Evolutionary conservation across 306 rosid genomes (phyloP).

Genomic region (Quercus variabilis): DNA sequence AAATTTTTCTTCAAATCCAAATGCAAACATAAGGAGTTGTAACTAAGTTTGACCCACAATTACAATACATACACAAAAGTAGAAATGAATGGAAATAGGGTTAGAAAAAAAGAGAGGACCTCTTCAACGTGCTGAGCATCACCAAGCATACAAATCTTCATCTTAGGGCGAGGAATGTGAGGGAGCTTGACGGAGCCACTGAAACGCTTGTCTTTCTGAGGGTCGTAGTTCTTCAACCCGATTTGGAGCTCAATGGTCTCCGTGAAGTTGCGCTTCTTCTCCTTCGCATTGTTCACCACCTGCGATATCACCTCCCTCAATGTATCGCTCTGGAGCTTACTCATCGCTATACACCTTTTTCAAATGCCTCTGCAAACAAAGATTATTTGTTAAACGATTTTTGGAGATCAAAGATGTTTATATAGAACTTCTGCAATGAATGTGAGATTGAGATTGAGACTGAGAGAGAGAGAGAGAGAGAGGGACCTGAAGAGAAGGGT

Average conservation of each 20-base stretch:
- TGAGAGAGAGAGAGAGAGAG: too few relatives aligned
- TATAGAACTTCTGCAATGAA: not conserved
- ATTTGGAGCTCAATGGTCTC: slow-evolving; percentile 87
- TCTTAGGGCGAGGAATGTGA: slow-evolving; percentile 82
- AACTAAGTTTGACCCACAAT: too few relatives aligned
- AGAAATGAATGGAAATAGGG: not conserved
- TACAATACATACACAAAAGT: not conserved
- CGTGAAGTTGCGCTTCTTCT: slow-evolving; percentile 43
- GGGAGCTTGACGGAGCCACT: slow-evolving; percentile 83
- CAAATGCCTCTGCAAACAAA: not conserved
- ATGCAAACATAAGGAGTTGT: too few relatives aligned
- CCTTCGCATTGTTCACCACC: slow-evolving; percentile 24
- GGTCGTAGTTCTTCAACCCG: slow-evolving; percentile 81
- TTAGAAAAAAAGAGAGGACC: slow-evolving; percentile 27
- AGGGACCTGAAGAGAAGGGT: not conserved
- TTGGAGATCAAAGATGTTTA: not conserved
- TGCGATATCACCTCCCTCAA: slow-evolving; percentile 46
- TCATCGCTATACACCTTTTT: slow-evolving; percentile 15
- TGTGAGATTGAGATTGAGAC: not conserved
- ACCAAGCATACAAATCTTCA: slow-evolving; percentile 90
- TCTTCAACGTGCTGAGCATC: slow-evolving; percentile 92
- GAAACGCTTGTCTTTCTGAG: slow-evolving; percentile 87
- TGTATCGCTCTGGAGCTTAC: slow-evolving; percentile 48
- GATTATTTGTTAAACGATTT: too few relatives aligned
- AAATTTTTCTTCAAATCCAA: too few relatives aligned